Conservation (phyloP, 129 eudicot genomes). For the Silybum marianum region DNA sequence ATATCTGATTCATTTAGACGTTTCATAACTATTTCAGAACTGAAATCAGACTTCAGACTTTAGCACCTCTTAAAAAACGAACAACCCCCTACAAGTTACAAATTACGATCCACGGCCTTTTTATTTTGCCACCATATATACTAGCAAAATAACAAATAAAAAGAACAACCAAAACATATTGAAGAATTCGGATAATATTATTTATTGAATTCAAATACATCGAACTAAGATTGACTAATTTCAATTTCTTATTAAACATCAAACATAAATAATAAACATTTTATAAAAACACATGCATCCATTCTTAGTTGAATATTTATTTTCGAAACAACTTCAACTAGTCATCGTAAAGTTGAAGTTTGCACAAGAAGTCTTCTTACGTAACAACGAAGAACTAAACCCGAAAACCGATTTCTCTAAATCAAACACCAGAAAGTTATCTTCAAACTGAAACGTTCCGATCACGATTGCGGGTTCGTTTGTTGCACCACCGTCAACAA, state of each 20-base stretch:
- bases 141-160: neutral
- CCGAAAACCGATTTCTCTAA: slow-evolving; percentile 33
- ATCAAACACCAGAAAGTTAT: slow-evolving; percentile 37
- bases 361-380: slow-evolving; percentile 30
- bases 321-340: neutral
- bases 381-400: slow-evolving; percentile 33
- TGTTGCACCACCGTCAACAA: slow-evolving; percentile 32
- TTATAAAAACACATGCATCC: neutral
- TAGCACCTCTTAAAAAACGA: too few species aligned
- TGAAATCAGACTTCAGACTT: too few species aligned
- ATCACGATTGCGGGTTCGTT: slow-evolving; percentile 24
- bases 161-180: neutral
- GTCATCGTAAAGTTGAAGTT: slow-evolving; percentile 37
- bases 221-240: neutral
- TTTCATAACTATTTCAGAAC: too few species aligned
- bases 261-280: neutral
- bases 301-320: neutral
- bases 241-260: neutral
- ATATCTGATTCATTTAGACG: too few species aligned
- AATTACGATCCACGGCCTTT: too few species aligned
- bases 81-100: too few species aligned
- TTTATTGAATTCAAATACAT: neutral
- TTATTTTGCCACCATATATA: neutral
- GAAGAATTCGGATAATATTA: neutral
- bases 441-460: slow-evolving; percentile 34